These are phyloP conservation scores for Fomitiporia mediterranea DNA, from an alignment of 1,284 basidiomycete genomes.

Conservation along the genomic window DNA sequence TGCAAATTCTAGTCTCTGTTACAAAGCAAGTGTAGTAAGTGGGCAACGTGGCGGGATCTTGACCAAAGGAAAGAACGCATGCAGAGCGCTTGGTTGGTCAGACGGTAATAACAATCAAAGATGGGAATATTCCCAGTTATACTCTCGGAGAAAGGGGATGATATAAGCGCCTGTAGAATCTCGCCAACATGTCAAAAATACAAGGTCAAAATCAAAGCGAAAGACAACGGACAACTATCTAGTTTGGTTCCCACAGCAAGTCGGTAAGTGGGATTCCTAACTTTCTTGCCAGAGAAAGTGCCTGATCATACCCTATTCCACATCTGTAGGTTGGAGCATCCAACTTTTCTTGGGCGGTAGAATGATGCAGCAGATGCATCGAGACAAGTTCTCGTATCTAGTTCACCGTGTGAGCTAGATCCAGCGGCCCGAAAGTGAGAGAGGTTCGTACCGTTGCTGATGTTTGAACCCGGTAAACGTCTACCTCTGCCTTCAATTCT, in stretches of 20 bases:
- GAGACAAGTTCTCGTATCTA: constrained; percentile 71
- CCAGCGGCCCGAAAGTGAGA: not conserved
- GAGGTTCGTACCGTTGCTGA: constrained; percentile 45
- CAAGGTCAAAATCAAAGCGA: too few species aligned
- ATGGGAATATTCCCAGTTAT: too few species aligned
- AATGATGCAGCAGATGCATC: constrained; percentile 64
- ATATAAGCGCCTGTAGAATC: too few species aligned
- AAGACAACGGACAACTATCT: not conserved
- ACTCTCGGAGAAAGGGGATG: too few species aligned
- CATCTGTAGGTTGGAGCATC: constrained; percentile 73
- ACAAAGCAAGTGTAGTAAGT: too few species aligned
- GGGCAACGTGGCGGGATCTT: too few species aligned
- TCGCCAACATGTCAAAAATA: too few species aligned
- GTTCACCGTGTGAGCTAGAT: constrained; percentile 12
- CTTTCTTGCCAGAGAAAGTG: constrained; percentile 56
- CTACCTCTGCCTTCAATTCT: constrained; percentile 65
- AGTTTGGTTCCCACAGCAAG: constrained; percentile 59
- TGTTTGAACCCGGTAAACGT: constrained; percentile 55
- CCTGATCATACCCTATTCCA: constrained; percentile 65
- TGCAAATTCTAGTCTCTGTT: too few species aligned
- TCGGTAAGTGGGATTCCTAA: constrained; percentile 64
- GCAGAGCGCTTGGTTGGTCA: too few species aligned
- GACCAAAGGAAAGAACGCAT: too few species aligned
- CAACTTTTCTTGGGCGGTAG: constrained; percentile 60
- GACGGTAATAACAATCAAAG: too few species aligned